Conservation (phyloP, 1,139 yeast genomes). For the Magnusiomyces starmeri region DNA sequence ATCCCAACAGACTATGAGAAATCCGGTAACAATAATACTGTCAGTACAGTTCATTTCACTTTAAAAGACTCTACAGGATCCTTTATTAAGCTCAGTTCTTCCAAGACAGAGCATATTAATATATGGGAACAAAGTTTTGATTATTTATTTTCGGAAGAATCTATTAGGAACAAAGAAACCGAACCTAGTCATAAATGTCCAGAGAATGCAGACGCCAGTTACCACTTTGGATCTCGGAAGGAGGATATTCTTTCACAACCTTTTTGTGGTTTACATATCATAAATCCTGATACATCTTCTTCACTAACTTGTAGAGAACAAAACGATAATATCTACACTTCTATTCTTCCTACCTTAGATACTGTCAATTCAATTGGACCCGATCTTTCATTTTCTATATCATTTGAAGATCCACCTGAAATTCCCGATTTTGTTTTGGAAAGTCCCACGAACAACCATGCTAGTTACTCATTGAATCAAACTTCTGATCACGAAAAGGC, state of each 20-base stretch:
- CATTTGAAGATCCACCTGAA: too few relatives aligned
- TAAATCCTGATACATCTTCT: background rate
- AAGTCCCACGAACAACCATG: too few relatives aligned
- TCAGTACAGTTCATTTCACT: background rate
- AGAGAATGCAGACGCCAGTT: background rate
- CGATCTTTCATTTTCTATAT: too few relatives aligned
- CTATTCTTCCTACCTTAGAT: too few relatives aligned
- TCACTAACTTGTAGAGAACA: too few relatives aligned
- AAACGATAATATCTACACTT: too few relatives aligned
- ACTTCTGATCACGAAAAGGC: too few relatives aligned
- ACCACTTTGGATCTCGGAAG: constrained; percentile 8
- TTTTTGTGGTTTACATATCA: constrained; percentile 10
- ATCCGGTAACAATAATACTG: background rate
- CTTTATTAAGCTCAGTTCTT: constrained; percentile 2
- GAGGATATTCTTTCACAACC: constrained; percentile 11
- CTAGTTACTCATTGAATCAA: too few relatives aligned
- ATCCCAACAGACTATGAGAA: constrained; percentile 1
- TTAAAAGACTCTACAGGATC: constrained; percentile 11
- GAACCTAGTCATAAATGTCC: background rate
- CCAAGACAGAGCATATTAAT: background rate
- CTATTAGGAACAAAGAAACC: background rate
- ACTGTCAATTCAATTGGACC: too few relatives aligned
- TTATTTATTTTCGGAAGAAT: background rate
- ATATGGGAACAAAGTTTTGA: constrained; percentile 8
- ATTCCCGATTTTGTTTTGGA: too few relatives aligned